A percentile compares a stretch with the other conserved stretches of the same genome.
These are phyloP conservation scores for Stemphylium vesicarium DNA, from an alignment of 2,329 filamentous ascomycete genomes.

Conservation along the genomic window DNA sequence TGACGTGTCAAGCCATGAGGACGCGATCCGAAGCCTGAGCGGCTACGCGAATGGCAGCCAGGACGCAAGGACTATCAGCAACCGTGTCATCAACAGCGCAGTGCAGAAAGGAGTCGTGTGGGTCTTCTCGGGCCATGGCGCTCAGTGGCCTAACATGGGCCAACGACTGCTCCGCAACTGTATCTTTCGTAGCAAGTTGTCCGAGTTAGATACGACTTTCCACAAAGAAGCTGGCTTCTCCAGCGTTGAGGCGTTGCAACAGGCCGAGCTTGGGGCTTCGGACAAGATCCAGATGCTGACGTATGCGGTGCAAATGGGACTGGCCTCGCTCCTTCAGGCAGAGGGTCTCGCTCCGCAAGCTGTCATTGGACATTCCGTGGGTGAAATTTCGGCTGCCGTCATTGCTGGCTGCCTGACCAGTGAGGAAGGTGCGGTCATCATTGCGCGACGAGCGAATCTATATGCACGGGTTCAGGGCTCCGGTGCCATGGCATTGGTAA, in stretches of 20 bases:
- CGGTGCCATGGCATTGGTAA: neutral
- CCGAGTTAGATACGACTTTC: slow-evolving; percentile 6
- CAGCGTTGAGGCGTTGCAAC: slow-evolving; percentile 12
- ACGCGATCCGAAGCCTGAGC: slow-evolving; percentile 3
- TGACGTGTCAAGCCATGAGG: slow-evolving; percentile 8
- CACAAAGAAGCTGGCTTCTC: slow-evolving; percentile 24
- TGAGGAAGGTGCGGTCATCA: slow-evolving; percentile 40
- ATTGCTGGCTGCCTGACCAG: slow-evolving; percentile 40
- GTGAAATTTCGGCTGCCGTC: slow-evolving; percentile 46
- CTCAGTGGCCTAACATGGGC: slow-evolving; percentile 38
- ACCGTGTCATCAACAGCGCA: slow-evolving; percentile 1
- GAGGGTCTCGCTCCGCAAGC: slow-evolving; percentile 19
- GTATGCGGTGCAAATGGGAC: slow-evolving; percentile 42
- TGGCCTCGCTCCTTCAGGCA: slow-evolving; percentile 25
- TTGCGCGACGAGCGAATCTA: neutral
- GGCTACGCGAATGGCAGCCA: neutral
- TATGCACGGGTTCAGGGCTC: neutral
- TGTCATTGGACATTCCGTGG: slow-evolving; percentile 35
- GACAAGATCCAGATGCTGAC: slow-evolving; percentile 43
- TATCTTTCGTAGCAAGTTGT: neutral
- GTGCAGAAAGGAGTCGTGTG: slow-evolving; percentile 21
- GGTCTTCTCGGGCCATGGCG: slow-evolving; percentile 41
- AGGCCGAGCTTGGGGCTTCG: slow-evolving; percentile 20
- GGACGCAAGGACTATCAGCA: slow-evolving; percentile 3
- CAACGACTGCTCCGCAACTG: slow-evolving; percentile 19